Evolutionary conservation across 2,329 filamentous ascomycete genomes (phyloP), one percentile per base, ranked within the genome.

Genomic region (Colletotrichum musae): DNA sequence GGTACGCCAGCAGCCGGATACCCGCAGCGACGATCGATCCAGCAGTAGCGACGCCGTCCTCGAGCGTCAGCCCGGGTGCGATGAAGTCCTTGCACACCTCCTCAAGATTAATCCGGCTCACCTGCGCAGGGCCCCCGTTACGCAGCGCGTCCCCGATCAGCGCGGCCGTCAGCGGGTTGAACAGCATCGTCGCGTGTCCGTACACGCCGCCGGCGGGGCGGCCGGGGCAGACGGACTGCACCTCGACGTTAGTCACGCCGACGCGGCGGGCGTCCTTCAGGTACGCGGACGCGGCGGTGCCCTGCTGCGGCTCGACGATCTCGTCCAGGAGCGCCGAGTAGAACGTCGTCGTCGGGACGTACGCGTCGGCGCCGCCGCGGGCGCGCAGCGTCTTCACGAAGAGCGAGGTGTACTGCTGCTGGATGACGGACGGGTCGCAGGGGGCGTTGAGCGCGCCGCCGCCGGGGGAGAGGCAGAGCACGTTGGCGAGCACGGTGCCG

Each of bases 341-440:
- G 53, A 89, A 78, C 0, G 80, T 86, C 0, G 87, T 89, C 0
- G 86, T 89, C 1, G 86, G 85, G 0, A 89, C 85, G 70, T 87
- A 88, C 5, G 85, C 85, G 1, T 82, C 84, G 60, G 85, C 84
- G 0, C 87, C 86, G 26, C 80, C 82, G 52, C 82, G 77, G 9
- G 70, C 70, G 13, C 85, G 80, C 4, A 88, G 74, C 0, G 77
- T 78, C 5, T 67, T 72, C 68, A 88, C 78, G 74, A 82, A 86
- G 4, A 80, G 77, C 32, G 79, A 81, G 47, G 80, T 79, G 64
- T 83, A 83, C 57, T 81, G 71, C 71, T 88, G 86, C 75, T 89
- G 85, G 6, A 84, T 74, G 28, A 87, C 73, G 1, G 80, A 72
- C 0, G 85, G 85, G 63, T 64, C 57, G 36, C 66, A 69, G 24